Percentiles rank a stretch among this genome's conserved stretches.
Conservation (phyloP, 2,329 filamentous ascomycete genomes). For the Penicillium glabrum region DNA sequence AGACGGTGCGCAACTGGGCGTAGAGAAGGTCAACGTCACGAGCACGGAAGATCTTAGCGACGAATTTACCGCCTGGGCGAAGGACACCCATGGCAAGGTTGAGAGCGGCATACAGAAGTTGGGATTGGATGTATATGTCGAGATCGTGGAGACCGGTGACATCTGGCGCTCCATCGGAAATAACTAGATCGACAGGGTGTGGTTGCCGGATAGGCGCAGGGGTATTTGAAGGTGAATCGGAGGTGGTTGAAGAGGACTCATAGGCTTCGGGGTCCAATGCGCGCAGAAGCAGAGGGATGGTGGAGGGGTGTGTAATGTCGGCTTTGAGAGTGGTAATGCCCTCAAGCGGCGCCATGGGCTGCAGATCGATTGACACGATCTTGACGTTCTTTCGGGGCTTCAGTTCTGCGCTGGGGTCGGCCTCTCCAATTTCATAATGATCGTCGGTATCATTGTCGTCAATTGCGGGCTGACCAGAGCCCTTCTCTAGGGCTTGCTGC, state of each 20-base stretch:
- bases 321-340: constrained; percentile 91
- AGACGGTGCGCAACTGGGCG: constrained; percentile 89
- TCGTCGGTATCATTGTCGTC: constrained; percentile 24
- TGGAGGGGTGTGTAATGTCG: constrained; percentile 96
- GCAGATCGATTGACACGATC: constrained; percentile 93
- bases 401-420: constrained; percentile 30
- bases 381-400: constrained; percentile 71
- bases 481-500: constrained; percentile 26
- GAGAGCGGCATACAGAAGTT: constrained; percentile 89
- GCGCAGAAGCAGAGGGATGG: constrained; percentile 81
- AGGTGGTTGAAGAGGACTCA: constrained; percentile 35
- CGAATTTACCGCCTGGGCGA: constrained; percentile 89
- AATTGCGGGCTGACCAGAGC: constrained; percentile 11
- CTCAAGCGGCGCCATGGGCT: constrained; percentile 90
- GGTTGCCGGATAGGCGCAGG: constrained; percentile 55
- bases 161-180: constrained; percentile 93
- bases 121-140: constrained; percentile 96
- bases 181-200: constrained; percentile 84
- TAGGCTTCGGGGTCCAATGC: constrained; percentile 76
- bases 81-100: constrained; percentile 92
- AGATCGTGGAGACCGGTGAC: constrained; percentile 96
- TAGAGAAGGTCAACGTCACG: constrained; percentile 95
- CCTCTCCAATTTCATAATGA: constrained; percentile 28
- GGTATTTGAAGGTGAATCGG: constrained; percentile 10
- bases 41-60: constrained; percentile 95